Base-by-base conservation (phyloP, 495 filamentous ascomycete genomes). In the Hypoxylon intermedium region DNA sequence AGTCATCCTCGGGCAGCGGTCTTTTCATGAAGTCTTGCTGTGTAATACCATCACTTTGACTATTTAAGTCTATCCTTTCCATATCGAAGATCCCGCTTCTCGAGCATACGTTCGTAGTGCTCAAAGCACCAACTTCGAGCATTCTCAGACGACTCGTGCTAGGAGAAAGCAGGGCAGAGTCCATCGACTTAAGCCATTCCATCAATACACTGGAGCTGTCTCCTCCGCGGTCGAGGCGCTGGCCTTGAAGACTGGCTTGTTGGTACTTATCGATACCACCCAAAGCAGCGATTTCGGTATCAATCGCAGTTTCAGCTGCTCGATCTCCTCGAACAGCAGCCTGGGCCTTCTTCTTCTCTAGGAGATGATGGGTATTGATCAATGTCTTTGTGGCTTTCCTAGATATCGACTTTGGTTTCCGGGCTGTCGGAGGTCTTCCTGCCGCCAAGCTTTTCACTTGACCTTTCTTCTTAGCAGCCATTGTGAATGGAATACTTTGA, bases 11-110 rank as follows among this genome's bases (percentile, higher is more conserved):
- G 0, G 93, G 93, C 13, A 94, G 73, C 5, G 92, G 89, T 28
- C 91, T 79, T 67, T 90, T 75, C 93, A 99, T 98, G 66, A 99
- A 98, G 73, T 99, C 91, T 68, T 98, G 92, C 69, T 91, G 81
- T 56, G 83, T 64, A 56, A 99, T 98, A 1, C 85, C 86, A 0
- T 87, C 79, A 47, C 86, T 85, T 61, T 93, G 91, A 45, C 91
- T 92, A 74, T 93, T 87, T 36, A 99, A 77, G 74, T 99, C 94
- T 70, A 99, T 98, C 47, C 92, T 82, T 49, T 87, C 86, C 36
- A 97, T 84, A 41, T 89, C 82, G 67, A 97, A 88, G 36, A 82
- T 58, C 1, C 74, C 72, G 41, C 87, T 88, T 64, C 80, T 83
- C 0, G 92, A 91, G 70, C 92, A 95, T 6, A 85, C 88, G 71